Evolutionary conservation across 2,329 filamentous ascomycete species (phyloP), one percentile per base, ranked within the genome.

Genomic region (Teratosphaeria destructans): DNA sequence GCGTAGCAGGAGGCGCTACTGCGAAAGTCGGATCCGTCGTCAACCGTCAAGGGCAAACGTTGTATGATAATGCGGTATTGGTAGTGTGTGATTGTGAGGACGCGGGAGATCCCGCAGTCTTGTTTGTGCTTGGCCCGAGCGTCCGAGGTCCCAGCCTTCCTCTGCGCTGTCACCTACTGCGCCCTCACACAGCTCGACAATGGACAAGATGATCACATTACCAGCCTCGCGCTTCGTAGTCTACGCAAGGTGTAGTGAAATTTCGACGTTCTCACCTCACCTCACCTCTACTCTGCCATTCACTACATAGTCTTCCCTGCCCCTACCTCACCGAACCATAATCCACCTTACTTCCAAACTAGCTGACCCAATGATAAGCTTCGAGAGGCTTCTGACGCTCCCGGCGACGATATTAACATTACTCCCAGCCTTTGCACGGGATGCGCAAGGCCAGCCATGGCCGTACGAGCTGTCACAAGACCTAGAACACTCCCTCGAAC

Each of bases 401-500:
- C 70, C 69, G n/a, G 59, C 66, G 34, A 61, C 62, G 39, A 60
- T 71, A 3, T 55, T 70, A 34, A 29, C 58, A n/a, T 57, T 68
- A 10, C 52, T 71, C 27, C 52, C 59, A 23, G 23, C 54, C 3
- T 32, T 58, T 1, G n/a, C 54, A 1, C 58, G 59, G 1, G 52
- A 58, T 10, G 62, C 67, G 19, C 63, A 71, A 27, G 72, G 74
- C 57, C 62, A 69, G 39, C 71, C 70, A 71, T 79, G 76, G 77
- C 75, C 78, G 16, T 73, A 76, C 72, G 76, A 78, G 56, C 70
- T 79, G 2, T 76, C 77, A 12, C 71, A 67, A 61, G 72, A 76
- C 34, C 71, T 74, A 57, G 78, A 77, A 65, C 77, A 78, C 68
- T 79, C 73, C 60, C 77, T 78, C 1, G 75, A 79, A 63, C 75